Percentiles rank a stretch among this genome's conserved stretches.
phyloP scores from a whole-genome alignment of 257 asterid genomes.

The Solanum corneliomulleri region DNA sequence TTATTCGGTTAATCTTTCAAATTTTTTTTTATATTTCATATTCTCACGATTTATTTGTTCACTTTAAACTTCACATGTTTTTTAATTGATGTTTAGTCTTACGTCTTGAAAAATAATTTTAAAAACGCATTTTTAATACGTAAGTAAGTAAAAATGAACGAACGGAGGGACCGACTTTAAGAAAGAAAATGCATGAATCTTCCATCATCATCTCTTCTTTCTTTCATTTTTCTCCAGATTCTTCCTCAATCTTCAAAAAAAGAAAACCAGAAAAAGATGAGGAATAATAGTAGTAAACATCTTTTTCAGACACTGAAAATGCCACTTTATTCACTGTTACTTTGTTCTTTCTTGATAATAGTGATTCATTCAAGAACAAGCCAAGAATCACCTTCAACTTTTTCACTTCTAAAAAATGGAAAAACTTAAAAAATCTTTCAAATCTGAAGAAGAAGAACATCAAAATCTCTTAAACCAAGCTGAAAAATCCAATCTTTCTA shows the following conservation, averaged over 20 bases:
- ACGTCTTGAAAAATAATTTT: no score
- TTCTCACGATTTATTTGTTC: no score
- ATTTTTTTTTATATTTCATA: no score
- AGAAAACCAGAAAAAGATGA: background rate
- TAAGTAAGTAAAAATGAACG: no score
- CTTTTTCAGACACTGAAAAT: background rate
- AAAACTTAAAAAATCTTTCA: constrained; percentile 11
- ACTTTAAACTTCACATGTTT: no score
- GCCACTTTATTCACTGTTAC: background rate
- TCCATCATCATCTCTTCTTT: background rate
- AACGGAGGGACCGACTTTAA: background rate
- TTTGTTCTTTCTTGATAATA: background rate
- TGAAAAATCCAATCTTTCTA: background rate
- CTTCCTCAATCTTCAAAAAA: background rate
- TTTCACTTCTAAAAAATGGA: constrained; percentile 8
- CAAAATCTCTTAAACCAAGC: constrained; percentile 5
- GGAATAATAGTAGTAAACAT: background rate
- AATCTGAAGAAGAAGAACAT: constrained; percentile 14
- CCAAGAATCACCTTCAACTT: background rate
- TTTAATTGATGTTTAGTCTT: no score
- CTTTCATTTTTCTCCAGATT: background rate
- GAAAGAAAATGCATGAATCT: background rate
- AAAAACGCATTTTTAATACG: rapidly evolving
- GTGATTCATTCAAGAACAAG: background rate
- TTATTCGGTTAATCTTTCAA: no score